These are phyloP conservation scores for Letharia lupina DNA, from an alignment of 495 filamentous ascomycete species.

Conservation along the genomic window DNA sequence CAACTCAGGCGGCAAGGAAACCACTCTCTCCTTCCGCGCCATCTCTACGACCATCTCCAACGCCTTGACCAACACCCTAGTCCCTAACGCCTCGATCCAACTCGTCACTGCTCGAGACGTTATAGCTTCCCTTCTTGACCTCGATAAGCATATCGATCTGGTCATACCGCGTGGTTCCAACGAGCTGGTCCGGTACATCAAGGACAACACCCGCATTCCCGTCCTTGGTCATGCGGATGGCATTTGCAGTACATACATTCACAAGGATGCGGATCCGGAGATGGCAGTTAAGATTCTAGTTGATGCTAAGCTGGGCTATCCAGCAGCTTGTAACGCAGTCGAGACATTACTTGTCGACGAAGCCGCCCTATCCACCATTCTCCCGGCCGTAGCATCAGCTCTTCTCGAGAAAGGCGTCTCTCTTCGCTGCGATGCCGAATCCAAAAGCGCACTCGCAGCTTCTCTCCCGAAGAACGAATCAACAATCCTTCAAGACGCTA, in stretches of 20 bases:
- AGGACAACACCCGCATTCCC: slow-evolving; percentile 83
- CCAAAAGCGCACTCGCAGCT: slow-evolving; percentile 50
- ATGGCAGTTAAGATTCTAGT: slow-evolving; percentile 71
- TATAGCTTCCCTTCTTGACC: slow-evolving; percentile 71
- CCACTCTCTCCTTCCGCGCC: slow-evolving; percentile 80
- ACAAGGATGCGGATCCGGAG: slow-evolving; percentile 61
- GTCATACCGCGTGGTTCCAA: slow-evolving; percentile 92
- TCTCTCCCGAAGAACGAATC: slow-evolving; percentile 31
- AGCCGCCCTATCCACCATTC: slow-evolving; percentile 53
- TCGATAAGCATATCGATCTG: slow-evolving; percentile 83
- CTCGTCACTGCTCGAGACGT: slow-evolving; percentile 86
- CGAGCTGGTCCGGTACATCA: slow-evolving; percentile 84
- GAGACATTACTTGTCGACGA: slow-evolving; percentile 86
- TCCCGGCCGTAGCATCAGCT: slow-evolving; percentile 61
- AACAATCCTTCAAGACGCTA: slow-evolving; percentile 52
- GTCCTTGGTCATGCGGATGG: slow-evolving; percentile 96
- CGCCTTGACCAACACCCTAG: slow-evolving; percentile 64
- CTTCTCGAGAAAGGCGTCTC: slow-evolving; percentile 69
- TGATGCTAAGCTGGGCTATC: slow-evolving; percentile 89
- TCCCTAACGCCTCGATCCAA: slow-evolving; percentile 82
- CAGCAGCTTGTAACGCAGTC: slow-evolving; percentile 90
- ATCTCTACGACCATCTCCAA: slow-evolving; percentile 79
- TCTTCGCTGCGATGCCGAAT: slow-evolving; percentile 69
- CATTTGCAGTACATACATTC: slow-evolving; percentile 83
- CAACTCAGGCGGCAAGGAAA: slow-evolving; percentile 75